phyloP scores from a whole-genome alignment of 495 filamentous ascomycete genomes.

The Penicillium subrubescens region DNA sequence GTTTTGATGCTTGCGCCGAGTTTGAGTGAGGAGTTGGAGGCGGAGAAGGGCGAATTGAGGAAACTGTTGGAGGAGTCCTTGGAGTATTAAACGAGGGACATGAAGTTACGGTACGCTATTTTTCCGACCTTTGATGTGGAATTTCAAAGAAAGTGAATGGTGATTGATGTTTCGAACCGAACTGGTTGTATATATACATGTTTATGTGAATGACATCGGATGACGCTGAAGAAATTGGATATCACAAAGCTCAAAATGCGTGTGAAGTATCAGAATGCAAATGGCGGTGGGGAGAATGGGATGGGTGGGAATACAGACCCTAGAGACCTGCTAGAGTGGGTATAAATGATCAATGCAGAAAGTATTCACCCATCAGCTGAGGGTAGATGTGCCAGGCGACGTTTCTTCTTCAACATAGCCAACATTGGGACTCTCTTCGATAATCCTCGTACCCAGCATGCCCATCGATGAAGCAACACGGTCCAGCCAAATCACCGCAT shows the following conservation, averaged over 20 bases:
- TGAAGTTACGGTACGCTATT: not conserved
- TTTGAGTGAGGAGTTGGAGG: constrained; percentile 63
- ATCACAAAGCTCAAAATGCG: constrained; percentile 9
- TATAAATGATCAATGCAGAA: not conserved
- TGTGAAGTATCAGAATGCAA: not conserved
- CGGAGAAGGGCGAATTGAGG: constrained; percentile 66
- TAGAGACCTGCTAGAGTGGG: constrained; percentile 5
- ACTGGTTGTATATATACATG: constrained; percentile 7
- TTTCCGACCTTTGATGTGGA: not conserved
- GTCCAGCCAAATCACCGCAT: constrained; percentile 39
- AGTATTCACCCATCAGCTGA: not conserved
- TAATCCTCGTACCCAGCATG: constrained; percentile 26
- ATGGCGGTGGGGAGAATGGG: not conserved
- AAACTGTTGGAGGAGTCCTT: constrained; percentile 66
- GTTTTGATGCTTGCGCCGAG: constrained; percentile 91
- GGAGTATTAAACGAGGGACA: constrained; percentile 48
- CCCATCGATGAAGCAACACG: constrained; percentile 45
- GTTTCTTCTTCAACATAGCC: not conserved
- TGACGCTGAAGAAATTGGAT: constrained; percentile 9
- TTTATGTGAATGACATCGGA: not conserved
- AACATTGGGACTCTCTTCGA: not conserved
- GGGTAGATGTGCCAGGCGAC: not conserved
- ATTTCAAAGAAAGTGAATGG: not conserved
- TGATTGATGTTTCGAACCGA: not conserved
- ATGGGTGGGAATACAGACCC: not conserved